Evolutionary conservation across 2,329 filamentous ascomycete species (phyloP), one percentile per base, ranked within the genome.

Genomic region (Chaetomium sp.): DNA sequence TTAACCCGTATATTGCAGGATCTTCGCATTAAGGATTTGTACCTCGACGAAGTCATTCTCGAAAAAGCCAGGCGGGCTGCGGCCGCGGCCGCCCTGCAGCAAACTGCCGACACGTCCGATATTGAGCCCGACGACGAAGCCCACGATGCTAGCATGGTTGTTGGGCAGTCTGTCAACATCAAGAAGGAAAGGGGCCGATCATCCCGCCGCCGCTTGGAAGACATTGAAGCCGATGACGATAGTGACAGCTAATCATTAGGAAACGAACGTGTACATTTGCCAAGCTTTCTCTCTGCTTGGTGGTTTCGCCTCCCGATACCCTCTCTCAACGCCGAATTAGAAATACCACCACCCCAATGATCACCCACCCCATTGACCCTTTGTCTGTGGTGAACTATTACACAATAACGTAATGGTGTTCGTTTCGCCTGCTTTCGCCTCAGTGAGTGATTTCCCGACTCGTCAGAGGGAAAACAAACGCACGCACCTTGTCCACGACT

Each of bases 41-140:
- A 74, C 57, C 71, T 75, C 14, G 84, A 88, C 61, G 72, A 76
- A 44, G 69, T 80, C 11, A 74, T 86, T 57, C 67, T 79, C 32
- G 79, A 83, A 41, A 78, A 78, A 62, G 81, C 87, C 53, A 74
- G 79, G 67, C 79, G 84, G 6, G 72, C 77, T 6, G 72, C 75
- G 56, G 72, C 19, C 19, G 19, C 76, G 49, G 71, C 72, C 2
- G 72, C 73, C 53, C 68, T 69, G 57, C 68, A 71, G 14, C 70
- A 74, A n/a, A 69, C 72, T n/a, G 71, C 78, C 41, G 74, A 73
- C 7, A 71, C 72, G 3, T 72, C 73, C 0, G 71, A 69, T 51
- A 56, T 60, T 5, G 68, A 68, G n/a, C 52, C 58, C 6, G 69
- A 70, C 10, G 72, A 75, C 2, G 72, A 67, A 4, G 19, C 19